phyloP scores from a whole-genome alignment of 208 protist species.

The Leishmania aethiopica region DNA sequence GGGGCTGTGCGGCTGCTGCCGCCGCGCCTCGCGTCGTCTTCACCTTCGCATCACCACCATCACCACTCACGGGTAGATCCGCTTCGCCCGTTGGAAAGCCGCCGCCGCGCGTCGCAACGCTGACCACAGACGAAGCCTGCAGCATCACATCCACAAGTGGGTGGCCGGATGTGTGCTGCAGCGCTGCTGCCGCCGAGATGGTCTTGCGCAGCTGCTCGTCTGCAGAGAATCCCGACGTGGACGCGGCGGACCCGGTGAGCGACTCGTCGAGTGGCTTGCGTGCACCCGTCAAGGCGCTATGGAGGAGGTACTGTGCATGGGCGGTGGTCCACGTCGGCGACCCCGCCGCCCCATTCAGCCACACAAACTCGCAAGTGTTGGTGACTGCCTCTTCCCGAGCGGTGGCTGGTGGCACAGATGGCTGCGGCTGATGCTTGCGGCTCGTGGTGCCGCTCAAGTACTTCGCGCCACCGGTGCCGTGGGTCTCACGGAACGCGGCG shows the following conservation, averaged over 20 bases:
- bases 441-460: neutral
- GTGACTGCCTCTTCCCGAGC: neutral
- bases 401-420: neutral
- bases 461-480: neutral
- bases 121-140: neutral
- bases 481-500: neutral
- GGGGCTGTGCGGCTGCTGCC: constrained; percentile 4
- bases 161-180: constrained; percentile 1
- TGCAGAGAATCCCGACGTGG: neutral
- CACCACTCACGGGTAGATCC: neutral
- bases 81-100: neutral
- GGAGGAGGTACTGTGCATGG: constrained; percentile 14
- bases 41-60: neutral
- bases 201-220: constrained; percentile 4
- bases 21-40: neutral
- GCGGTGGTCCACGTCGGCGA: constrained; percentile 25
- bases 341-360: constrained; percentile 22
- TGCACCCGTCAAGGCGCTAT: neutral
- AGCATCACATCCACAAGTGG: constrained; percentile 17
- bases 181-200: neutral
- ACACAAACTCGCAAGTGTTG: neutral
- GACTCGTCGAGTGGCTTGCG: neutral
- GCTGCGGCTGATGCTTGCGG: neutral
- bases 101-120: neutral
- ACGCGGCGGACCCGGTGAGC: neutral